Conservation (phyloP, 129 eudicot genomes). For the Helichrysum umbraculigerum region DNA sequence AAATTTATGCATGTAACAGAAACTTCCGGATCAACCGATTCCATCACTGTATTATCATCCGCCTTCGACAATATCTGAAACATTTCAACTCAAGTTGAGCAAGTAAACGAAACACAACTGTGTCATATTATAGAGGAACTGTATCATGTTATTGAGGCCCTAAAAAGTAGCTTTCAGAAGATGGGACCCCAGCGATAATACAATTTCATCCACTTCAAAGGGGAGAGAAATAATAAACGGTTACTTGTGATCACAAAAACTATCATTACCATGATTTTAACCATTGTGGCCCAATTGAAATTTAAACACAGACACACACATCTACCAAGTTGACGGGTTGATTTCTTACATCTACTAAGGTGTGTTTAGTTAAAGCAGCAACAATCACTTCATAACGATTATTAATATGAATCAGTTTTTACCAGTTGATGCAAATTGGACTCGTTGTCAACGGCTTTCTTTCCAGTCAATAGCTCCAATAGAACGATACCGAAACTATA, state of each 20-base stretch:
- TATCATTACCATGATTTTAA: too few relatives aligned
- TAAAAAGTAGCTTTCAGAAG: not conserved
- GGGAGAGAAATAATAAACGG: too few relatives aligned
- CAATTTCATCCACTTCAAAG: too few relatives aligned
- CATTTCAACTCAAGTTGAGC: not conserved
- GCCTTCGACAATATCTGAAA: constrained; percentile 69
- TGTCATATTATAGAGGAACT: not conserved
- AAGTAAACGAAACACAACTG: not conserved
- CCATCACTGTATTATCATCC: constrained; percentile 79
- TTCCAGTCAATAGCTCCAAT: constrained; percentile 81
- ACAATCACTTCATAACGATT: too few relatives aligned
- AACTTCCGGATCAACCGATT: constrained; percentile 81
- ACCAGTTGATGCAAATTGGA: constrained; percentile 89
- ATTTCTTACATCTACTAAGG: too few relatives aligned
- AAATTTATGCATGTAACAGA: constrained; percentile 68
- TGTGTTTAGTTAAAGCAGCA: not conserved
- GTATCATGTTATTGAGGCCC: not conserved
- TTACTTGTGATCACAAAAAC: too few relatives aligned
- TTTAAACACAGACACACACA: too few relatives aligned
- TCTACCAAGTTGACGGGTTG: too few relatives aligned
- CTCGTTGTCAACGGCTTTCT: constrained; percentile 81
- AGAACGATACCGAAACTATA: constrained; percentile 90
- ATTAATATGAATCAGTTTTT: not conserved
- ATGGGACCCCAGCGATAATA: not conserved
- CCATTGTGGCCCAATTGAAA: too few relatives aligned